A percentile compares a stretch with the other conserved stretches of the same genome.
These are phyloP conservation scores for Beauveria scarabaeidicola DNA, from an alignment of 2,329 filamentous ascomycete genomes.

Conservation along the genomic window DNA sequence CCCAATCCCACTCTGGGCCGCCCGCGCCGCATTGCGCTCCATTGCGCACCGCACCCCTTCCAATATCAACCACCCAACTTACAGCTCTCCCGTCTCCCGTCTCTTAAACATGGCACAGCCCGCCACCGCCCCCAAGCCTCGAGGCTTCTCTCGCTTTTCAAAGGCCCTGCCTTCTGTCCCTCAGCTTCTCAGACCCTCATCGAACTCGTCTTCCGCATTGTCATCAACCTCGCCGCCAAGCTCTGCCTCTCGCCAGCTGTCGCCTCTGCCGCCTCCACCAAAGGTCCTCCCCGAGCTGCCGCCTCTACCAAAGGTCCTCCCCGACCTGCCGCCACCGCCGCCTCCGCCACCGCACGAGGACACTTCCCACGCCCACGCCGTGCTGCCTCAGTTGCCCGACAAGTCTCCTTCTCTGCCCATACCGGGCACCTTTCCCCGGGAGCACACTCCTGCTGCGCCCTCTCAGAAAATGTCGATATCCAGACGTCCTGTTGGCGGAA, in stretches of 20 bases:
- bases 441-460: slow-evolving; percentile 12
- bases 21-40: not conserved
- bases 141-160: slow-evolving; percentile 47
- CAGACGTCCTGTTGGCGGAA: slow-evolving; percentile 17
- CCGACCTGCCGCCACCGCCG: slow-evolving; percentile 17
- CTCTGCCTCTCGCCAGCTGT: slow-evolving; percentile 9
- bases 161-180: slow-evolving; percentile 49
- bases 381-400: slow-evolving; percentile 10
- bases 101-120: slow-evolving; percentile 12
- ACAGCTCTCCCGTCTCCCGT: not conserved
- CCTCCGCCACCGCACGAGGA: slow-evolving; percentile 19
- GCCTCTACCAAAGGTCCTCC: slow-evolving; percentile 16
- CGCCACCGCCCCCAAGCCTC: slow-evolving; percentile 22
- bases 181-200: not conserved
- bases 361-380: slow-evolving; percentile 8
- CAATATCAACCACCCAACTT: not conserved
- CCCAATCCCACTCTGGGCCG: not conserved
- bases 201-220: not conserved
- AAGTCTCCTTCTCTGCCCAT: slow-evolving; percentile 13
- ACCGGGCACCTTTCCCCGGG: slow-evolving; percentile 9
- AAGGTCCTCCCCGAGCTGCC: slow-evolving; percentile 17
- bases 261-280: slow-evolving; percentile 11
- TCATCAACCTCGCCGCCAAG: slow-evolving; percentile 12
- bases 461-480: slow-evolving; percentile 13
- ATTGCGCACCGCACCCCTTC: not conserved